Evolutionary conservation across 805 yeast species (phyloP).

Genomic region (Hanseniaspora occidentalis): DNA sequence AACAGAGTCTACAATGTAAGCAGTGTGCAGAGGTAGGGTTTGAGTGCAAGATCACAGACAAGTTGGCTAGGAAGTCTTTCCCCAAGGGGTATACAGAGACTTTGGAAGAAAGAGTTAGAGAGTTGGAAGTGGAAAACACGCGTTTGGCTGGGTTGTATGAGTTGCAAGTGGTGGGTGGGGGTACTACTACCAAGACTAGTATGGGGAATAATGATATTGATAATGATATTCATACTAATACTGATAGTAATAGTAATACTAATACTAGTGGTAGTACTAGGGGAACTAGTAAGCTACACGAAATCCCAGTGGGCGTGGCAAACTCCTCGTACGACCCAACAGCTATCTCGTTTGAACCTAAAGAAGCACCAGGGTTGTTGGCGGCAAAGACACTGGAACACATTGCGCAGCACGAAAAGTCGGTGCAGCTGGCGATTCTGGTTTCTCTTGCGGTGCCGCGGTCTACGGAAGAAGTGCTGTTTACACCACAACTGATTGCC

Average conservation of each 20-base stretch:
- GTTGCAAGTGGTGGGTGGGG: too few relatives aligned
- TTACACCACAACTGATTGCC: conserved; percentile 60
- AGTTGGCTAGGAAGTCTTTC: conserved; percentile 71
- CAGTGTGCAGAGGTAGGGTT: conserved; percentile 77
- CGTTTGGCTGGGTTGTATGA: conserved; percentile 37
- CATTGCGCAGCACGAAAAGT: conserved; percentile 37
- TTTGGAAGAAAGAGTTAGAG: conserved; percentile 77
- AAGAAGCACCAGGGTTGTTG: conserved; percentile 67
- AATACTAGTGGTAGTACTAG: too few relatives aligned
- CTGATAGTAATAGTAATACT: background rate
- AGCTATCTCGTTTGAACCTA: conserved; percentile 42
- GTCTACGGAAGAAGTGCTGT: conserved; percentile 65
- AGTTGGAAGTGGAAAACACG: conserved; percentile 69
- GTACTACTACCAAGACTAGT: too few relatives aligned
- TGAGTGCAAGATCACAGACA: conserved; percentile 81
- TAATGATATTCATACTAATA: background rate
- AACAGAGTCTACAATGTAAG: conserved; percentile 58
- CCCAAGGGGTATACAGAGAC: conserved; percentile 91
- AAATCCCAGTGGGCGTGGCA: conserved; percentile 3
- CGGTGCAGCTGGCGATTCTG: conserved; percentile 36
- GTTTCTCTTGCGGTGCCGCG: conserved; percentile 68
- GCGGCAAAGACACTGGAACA: conserved; percentile 53
- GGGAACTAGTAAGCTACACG: too few relatives aligned
- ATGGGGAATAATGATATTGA: conserved; percentile 6
- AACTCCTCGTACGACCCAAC: conserved; percentile 18